phyloP scores from a whole-genome alignment of 352 stramenopile species.

The Phytopythium helicoides region DNA sequence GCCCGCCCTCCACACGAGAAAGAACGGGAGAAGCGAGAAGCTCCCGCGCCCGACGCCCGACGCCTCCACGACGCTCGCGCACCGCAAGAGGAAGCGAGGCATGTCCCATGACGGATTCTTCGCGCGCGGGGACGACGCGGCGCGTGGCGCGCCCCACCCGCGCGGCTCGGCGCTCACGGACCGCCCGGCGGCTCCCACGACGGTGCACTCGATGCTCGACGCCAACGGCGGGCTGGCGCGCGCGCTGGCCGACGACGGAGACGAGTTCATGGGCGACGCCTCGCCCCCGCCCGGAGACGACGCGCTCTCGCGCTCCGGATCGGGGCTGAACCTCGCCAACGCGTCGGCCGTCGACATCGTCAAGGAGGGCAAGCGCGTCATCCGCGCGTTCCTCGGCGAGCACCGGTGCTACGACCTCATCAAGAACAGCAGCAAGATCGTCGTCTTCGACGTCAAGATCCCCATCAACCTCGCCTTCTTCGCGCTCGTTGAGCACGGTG shows the following conservation, averaged over 20 bases:
- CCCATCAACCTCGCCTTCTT: constrained; percentile 99
- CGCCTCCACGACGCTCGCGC: constrained; percentile 9
- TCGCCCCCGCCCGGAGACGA: constrained; percentile 1
- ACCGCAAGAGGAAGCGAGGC: constrained; percentile 58
- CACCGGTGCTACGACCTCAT: constrained; percentile 96
- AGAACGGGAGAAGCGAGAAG: background rate
- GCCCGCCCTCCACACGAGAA: background rate
- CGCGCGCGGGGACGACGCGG: constrained; percentile 13
- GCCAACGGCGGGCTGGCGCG: constrained; percentile 17
- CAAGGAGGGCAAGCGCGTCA: constrained; percentile 71
- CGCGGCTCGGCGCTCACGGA: constrained; percentile 17
- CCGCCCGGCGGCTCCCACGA: constrained; percentile 14
- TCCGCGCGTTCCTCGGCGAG: constrained; percentile 86
- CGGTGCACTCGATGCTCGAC: constrained; percentile 16
- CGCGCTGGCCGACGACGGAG: constrained; percentile 24
- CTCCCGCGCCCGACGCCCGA: background rate
- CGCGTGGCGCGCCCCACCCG: constrained; percentile 23
- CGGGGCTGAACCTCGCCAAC: constrained; percentile 43
- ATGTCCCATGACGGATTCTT: constrained; percentile 69
- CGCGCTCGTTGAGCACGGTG: constrained; percentile 98
- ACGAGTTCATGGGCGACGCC: constrained; percentile 33
- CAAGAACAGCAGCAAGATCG: constrained; percentile 95
- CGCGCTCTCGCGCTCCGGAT: constrained; percentile 2
- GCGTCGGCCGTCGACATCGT: constrained; percentile 63
- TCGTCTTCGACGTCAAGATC: constrained; percentile 99